Percentiles rank a stretch among this genome's conserved stretches.
Evolutionary conservation across 2,329 filamentous ascomycete genomes (phyloP).

Genomic region (Fusarium acutatum): DNA sequence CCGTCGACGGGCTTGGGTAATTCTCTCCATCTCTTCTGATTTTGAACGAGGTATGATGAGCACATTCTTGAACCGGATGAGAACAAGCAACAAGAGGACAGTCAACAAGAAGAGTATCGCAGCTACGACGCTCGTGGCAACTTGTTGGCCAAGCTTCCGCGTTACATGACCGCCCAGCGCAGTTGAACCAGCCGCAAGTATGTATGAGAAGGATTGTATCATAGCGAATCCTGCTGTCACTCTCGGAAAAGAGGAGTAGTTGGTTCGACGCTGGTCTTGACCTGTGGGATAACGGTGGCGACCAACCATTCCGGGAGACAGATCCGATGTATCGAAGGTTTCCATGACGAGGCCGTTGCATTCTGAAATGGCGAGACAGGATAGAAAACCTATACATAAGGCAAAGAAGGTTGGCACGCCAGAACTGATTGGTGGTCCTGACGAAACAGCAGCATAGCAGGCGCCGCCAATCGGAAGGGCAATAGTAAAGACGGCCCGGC

Average conservation of each 20-base stretch:
- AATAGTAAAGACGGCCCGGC: constrained; percentile 73
- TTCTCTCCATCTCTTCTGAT: constrained; percentile 62
- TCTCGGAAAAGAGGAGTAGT: constrained; percentile 80
- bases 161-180: constrained; percentile 74
- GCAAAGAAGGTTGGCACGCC: constrained; percentile 74
- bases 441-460: constrained; percentile 72
- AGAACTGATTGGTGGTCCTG: constrained; percentile 67
- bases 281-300: constrained; percentile 55
- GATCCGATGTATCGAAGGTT: constrained; percentile 81
- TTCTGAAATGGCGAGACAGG: constrained; percentile 77
- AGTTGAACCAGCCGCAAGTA: constrained; percentile 74
- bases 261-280: constrained; percentile 61
- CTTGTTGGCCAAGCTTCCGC: constrained; percentile 71
- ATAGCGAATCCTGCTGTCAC: constrained; percentile 76
- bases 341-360: constrained; percentile 83
- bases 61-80: constrained; percentile 71
- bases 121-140: constrained; percentile 73
- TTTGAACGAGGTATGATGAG: constrained; percentile 74
- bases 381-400: constrained; percentile 73
- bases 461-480: constrained; percentile 72
- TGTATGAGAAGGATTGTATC: constrained; percentile 74
- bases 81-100: constrained; percentile 66
- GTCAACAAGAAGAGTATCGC: constrained; percentile 73
- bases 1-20: constrained; percentile 58
- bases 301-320: constrained; percentile 75